A percentile compares a stretch with the other conserved stretches of the same genome.
Evolutionary conservation across 2,329 filamentous ascomycete species (phyloP).

Genomic region (Diplocarpon rosae): DNA sequence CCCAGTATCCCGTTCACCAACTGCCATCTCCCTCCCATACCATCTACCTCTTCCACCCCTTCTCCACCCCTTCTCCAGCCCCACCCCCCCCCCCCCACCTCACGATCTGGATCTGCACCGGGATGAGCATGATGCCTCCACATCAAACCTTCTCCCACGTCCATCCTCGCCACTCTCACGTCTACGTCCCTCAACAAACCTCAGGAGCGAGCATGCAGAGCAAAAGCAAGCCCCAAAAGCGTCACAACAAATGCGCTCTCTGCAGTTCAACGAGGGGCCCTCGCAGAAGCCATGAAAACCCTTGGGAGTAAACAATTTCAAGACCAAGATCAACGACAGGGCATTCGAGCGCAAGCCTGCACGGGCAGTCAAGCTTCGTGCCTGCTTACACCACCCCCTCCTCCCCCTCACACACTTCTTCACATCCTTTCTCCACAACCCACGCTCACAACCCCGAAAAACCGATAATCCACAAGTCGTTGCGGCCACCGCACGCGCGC

Average conservation of each 20-base stretch:
- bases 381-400: slow-evolving; percentile 40
- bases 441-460: slow-evolving; percentile 32
- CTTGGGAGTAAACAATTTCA: slow-evolving; percentile 50
- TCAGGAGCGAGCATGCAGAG: slow-evolving; percentile 61
- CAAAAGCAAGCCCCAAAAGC: slow-evolving; percentile 49
- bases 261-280: slow-evolving; percentile 38
- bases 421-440: background rate
- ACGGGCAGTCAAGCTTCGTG: slow-evolving; percentile 59
- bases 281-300: slow-evolving; percentile 48
- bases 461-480: slow-evolving; percentile 49
- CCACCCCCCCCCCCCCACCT: too few relatives aligned
- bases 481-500: slow-evolving; percentile 60
- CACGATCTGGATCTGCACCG: too few relatives aligned
- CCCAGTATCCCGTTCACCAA: too few relatives aligned
- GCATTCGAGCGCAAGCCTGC: slow-evolving; percentile 56
- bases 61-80: too few relatives aligned
- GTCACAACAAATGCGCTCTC: slow-evolving; percentile 33
- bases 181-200: background rate
- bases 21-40: too few relatives aligned
- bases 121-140: too few relatives aligned
- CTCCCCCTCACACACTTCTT: background rate
- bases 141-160: background rate
- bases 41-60: too few relatives aligned
- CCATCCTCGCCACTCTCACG: background rate
- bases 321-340: slow-evolving; percentile 64